Percentiles rank a stretch among this genome's conserved stretches.
These are phyloP conservation scores for Sonneratia caseolaris DNA, from an alignment of 345 rosid genomes.

Conservation along the genomic window DNA sequence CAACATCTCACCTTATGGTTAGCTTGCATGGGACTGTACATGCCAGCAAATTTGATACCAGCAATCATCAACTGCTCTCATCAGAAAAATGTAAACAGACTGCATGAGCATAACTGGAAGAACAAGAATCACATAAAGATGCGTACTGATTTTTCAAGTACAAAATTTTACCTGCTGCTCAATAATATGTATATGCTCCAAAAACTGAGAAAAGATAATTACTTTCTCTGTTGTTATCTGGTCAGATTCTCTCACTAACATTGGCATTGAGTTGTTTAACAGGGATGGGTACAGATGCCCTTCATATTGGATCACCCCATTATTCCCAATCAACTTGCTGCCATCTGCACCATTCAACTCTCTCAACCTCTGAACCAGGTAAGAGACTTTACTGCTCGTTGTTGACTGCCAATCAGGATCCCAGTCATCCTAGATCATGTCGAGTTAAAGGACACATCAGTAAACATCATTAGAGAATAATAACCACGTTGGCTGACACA, in stretches of 20 bases:
- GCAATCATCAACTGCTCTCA: conserved; percentile 51
- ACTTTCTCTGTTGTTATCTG: conserved; percentile 50
- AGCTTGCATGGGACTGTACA: conserved; percentile 84
- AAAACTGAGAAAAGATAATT: conserved; percentile 86
- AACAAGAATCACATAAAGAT: conserved; percentile 2
- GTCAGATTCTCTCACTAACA: conserved; percentile 18
- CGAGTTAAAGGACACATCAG: conserved; percentile 10
- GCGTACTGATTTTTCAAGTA: background rate
- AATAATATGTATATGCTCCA: conserved; percentile 83
- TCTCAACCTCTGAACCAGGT: conserved; percentile 63
- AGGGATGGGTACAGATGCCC: conserved; percentile 14
- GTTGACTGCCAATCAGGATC: conserved; percentile 97
- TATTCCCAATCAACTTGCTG: conserved; percentile 16
- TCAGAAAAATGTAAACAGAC: background rate
- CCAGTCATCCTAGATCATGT: conserved; percentile 75
- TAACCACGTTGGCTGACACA: background rate
- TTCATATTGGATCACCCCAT: conserved; percentile 17
- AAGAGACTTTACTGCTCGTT: conserved; percentile 84
- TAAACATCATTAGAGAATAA: conserved; percentile 4
- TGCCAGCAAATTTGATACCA: conserved; percentile 68
- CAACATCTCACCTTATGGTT: conserved; percentile 48
- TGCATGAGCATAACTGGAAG: conserved; percentile 1
- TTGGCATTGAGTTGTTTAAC: conserved; percentile 13
- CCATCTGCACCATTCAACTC: conserved; percentile 44
- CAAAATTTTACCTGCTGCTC: conserved; percentile 65